These are phyloP conservation scores for Aspergillus fischeri DNA, from an alignment of 2,329 filamentous ascomycete genomes.

Conservation along the genomic window DNA sequence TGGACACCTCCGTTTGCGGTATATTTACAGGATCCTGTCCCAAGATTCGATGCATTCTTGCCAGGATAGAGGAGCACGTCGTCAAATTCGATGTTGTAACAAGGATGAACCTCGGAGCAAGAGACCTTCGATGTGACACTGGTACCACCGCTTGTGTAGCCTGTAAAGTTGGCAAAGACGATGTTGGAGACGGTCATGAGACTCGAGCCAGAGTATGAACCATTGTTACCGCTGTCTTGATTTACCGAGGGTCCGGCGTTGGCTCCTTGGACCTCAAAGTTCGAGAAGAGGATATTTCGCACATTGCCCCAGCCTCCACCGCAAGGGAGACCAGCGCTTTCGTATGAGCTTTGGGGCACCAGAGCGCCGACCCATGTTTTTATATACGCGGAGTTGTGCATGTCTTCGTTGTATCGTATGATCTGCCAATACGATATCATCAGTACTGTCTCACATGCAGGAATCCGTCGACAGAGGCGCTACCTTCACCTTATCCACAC, in stretches of 20 bases:
- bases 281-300: conserved; percentile 48
- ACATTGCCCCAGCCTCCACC: conserved; percentile 55
- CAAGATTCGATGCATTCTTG: conserved; percentile 30
- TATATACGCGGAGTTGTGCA: conserved; percentile 50
- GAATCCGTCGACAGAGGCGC: no score
- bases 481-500: conserved; percentile 42
- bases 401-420: conserved; percentile 42
- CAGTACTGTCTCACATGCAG: no score
- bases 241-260: conserved; percentile 14
- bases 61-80: conserved; percentile 35
- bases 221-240: no score
- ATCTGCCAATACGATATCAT: conserved; percentile 22
- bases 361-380: conserved; percentile 54
- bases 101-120: conserved; percentile 48
- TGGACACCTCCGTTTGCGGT: conserved; percentile 36
- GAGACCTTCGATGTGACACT: conserved; percentile 39
- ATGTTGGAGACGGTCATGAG: no score
- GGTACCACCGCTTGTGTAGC: conserved; percentile 26
- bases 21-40: conserved; percentile 35
- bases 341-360: conserved; percentile 46
- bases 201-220: no score
- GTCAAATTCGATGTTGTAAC: conserved; percentile 48
- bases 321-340: conserved; percentile 46
- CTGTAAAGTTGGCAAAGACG: no score
- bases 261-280: conserved; percentile 49